Evolutionary conservation across 2,329 filamentous ascomycete species (phyloP), one percentile per base, ranked within the genome.

Genomic region (Seiridium cupressi): DNA sequence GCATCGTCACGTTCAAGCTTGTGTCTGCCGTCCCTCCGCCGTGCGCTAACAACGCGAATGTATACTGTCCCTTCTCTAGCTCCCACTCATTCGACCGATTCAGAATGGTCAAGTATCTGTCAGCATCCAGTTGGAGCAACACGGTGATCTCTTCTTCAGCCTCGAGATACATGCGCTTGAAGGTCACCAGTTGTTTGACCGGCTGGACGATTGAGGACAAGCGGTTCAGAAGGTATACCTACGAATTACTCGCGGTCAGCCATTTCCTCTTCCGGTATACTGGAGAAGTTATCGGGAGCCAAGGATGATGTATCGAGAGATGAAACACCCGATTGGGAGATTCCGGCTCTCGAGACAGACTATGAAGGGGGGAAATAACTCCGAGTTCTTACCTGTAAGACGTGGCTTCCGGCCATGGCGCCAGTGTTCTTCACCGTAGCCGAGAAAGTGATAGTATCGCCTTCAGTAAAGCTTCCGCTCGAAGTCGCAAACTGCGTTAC

Each of bases 121-220:
- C 73, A 11, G 73, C 76, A 2, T 80, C 76, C 5, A 79, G 48
- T 38, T 74, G 67, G 70, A 77, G 70, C 3, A 55, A 61, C 9
- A 77, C 69, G 3, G 44, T 65, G 3, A 46, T 64, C 46, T 69
- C 69, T 53, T 77, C 69, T 3, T 73, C 72, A 1, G 69, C 61
- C 1, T 65, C 67, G 11, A 81, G 61, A 59, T 80, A 75, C 1
- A 77, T 70, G 2, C 77, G 67, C 36, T 68, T 62, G 59, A 81
- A 79, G 7, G 76, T 75, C 4, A 80, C 73, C 4, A 81, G 71
- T 63, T 81, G 78, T 59, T 71, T 76, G 1, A 76, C 70, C 0
- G 78, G 76, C 62, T 77, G 76, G 11, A 76, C 73, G 18, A 78
- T 74, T 3, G 72, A 70, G 2, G 73, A 76, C 1, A 77, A 67